Conservation (phyloP, 306 rosid genomes). For the Fagus sylvatica region DNA sequence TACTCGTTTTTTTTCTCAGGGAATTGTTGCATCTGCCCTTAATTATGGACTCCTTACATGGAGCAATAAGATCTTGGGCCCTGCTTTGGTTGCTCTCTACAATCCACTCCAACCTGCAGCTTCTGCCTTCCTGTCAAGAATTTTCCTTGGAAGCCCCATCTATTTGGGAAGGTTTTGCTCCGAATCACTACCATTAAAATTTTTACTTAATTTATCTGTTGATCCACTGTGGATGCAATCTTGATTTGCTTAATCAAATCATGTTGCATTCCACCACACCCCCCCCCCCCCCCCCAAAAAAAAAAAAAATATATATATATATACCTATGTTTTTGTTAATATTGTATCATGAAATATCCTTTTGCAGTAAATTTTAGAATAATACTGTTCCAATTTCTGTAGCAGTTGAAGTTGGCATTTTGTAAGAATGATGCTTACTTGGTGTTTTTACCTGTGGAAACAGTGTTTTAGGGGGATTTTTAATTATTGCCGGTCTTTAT, state of each 20-base stretch:
- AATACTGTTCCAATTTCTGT: background rate
- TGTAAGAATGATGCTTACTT: conserved; percentile 24
- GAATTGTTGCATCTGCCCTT: conserved; percentile 83
- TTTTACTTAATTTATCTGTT: background rate
- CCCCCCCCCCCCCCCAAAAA: background rate
- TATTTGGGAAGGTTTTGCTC: conserved; percentile 83
- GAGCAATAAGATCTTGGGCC: conserved; percentile 92
- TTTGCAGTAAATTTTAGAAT: background rate
- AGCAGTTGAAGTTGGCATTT: background rate
- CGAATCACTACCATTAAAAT: conserved; percentile 14
- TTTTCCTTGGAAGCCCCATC: conserved; percentile 91
- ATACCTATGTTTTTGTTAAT: background rate
- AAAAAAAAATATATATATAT: too few relatives aligned
- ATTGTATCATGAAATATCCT: background rate
- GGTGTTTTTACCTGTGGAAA: conserved; percentile 27
- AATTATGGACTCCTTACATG: conserved; percentile 90
- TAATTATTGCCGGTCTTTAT: conserved; percentile 79
- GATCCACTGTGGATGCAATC: background rate
- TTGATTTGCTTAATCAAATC: background rate
- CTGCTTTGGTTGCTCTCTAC: conserved; percentile 89
- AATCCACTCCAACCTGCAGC: conserved; percentile 92
- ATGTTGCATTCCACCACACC: background rate
- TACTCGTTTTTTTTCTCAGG: conserved; percentile 49
- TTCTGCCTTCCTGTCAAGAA: conserved; percentile 66
- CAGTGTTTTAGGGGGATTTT: conserved; percentile 84